Base-by-base conservation (phyloP, 2,329 filamentous ascomycete genomes). In the Coleophoma cylindrospora region DNA sequence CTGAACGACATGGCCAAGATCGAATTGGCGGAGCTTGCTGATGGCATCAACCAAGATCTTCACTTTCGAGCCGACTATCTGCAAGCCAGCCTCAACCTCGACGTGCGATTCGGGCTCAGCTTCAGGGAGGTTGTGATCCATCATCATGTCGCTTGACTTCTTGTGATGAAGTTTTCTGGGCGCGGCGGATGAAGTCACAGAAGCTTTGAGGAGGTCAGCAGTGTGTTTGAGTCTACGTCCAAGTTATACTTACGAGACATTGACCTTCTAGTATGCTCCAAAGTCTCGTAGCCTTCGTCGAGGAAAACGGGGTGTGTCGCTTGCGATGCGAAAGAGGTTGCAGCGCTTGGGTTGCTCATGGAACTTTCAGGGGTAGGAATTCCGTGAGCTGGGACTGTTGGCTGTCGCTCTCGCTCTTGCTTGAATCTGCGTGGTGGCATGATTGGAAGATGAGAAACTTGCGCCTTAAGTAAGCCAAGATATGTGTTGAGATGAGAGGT, bases 11-110 rank as follows among this genome's bases (percentile, higher is more conserved):
- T 87, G 80, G 45, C 87, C 83, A 1, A 95, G 83, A 0, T 87
- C 88, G 0, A 92, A 75, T 6, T 83, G 76, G 46, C 89, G 81
- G 0, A 96, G 76, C 44, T 86, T 79, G 3, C 80, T 80, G 0
- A 90, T 76, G 0, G 80, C 80, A 43, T 86, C 75, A 2, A 89
- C 84, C 45, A 84, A 80, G 0, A 78, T 74, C 47, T 86, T 86
- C 1, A 86, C 69, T 43, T 81, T 75, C n/a, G 75, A 72, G 0
- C 83, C 83, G 4, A 90, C 80, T 7, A 77, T 40, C 60, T 74
- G 56, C 68, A 79, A 5, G 62, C 70, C n/a, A 54, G 64, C 45
- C 27, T 27, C 27, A 27, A 27, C 27, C 27, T 27, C 27, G 27
- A 5, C 27, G 3, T 6, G 27, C 7, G 27, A 27, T 27, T 27